These are phyloP conservation scores for Spirogloea muscicola DNA, from an alignment of 139 green algal species.

Conservation along the genomic window DNA sequence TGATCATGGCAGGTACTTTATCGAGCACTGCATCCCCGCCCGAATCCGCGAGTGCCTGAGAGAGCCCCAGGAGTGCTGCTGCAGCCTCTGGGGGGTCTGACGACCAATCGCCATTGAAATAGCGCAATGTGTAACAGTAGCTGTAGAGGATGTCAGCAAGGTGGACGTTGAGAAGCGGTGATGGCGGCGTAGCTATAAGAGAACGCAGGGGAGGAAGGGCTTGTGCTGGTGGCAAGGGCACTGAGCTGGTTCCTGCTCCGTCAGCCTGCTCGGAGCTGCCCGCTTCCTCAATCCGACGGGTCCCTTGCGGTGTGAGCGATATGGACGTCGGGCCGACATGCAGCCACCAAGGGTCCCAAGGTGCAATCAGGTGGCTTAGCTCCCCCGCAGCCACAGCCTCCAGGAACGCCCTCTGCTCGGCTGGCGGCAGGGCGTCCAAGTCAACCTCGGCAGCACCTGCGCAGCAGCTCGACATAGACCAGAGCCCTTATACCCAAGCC, in stretches of 20 bases:
- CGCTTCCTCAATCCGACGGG: background rate
- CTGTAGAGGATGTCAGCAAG: slow-evolving; percentile 26
- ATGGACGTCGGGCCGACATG: background rate
- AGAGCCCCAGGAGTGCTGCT: slow-evolving; percentile 5
- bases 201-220: slow-evolving; percentile 5
- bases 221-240: slow-evolving; percentile 5
- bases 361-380: slow-evolving; percentile 19
- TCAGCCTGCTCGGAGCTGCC: background rate
- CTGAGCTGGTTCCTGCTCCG: background rate
- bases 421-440: slow-evolving; percentile 22
- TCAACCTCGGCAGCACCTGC: background rate
- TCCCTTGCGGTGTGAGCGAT: background rate
- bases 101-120: slow-evolving; percentile 29
- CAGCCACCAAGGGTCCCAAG: slow-evolving; percentile 36
- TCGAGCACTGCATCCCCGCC: too few relatives aligned
- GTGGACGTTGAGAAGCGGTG: slow-evolving; percentile 8
- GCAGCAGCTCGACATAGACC: too few relatives aligned
- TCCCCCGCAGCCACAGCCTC: slow-evolving; percentile 12
- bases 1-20: too few relatives aligned
- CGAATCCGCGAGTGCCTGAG: background rate
- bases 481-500: too few relatives aligned
- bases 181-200: background rate
- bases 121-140: slow-evolving; percentile 27
- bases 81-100: slow-evolving; percentile 12
- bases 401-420: slow-evolving; percentile 10